Evolutionary conservation across 805 yeast genomes (phyloP).

Genomic region (Priceomyces melissophilus): DNA sequence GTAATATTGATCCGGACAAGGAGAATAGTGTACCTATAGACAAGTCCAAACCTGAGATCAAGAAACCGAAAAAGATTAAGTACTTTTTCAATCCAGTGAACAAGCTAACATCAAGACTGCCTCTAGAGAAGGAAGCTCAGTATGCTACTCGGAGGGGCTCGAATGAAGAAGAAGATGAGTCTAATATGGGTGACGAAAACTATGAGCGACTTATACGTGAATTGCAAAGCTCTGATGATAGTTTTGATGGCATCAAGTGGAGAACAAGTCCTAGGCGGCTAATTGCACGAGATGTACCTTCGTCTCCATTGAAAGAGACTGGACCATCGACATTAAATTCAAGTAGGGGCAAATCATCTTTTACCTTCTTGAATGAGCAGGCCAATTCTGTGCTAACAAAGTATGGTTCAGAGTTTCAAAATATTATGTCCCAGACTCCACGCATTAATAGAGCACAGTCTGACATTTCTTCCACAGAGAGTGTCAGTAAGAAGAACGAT

Average conservation of each 20-base stretch:
- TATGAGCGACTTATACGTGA: constrained; percentile 14
- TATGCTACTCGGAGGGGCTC: neutral
- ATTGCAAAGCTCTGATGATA: constrained; percentile 40
- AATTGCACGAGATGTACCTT: constrained; percentile 20
- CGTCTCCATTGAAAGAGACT: constrained; percentile 40
- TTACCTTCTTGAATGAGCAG: constrained; percentile 26
- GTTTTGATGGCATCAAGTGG: constrained; percentile 45
- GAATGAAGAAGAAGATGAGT: neutral
- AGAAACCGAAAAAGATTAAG: constrained; percentile 19
- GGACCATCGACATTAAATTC: constrained; percentile 1
- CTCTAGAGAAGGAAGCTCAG: no score
- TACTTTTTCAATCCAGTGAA: constrained; percentile 36
- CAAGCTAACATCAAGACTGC: constrained; percentile 15
- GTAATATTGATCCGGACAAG: neutral
- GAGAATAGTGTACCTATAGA: neutral
- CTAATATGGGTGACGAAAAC: constrained; percentile 8
- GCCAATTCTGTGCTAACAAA: constrained; percentile 38
- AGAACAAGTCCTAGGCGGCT: constrained; percentile 32
- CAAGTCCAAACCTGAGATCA: constrained; percentile 4
- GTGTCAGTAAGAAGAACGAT: constrained; percentile 15
- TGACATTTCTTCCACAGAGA: constrained; percentile 21
- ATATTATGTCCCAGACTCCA: constrained; percentile 31
- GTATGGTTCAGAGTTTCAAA: constrained; percentile 38
- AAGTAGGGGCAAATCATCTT: constrained; percentile 9
- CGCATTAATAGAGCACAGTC: constrained; percentile 30